Percentiles rank a stretch among this genome's conserved stretches.
Evolutionary conservation across 2,329 filamentous ascomycete genomes (phyloP).

Genomic region (Phyllosticta citriasiana): DNA sequence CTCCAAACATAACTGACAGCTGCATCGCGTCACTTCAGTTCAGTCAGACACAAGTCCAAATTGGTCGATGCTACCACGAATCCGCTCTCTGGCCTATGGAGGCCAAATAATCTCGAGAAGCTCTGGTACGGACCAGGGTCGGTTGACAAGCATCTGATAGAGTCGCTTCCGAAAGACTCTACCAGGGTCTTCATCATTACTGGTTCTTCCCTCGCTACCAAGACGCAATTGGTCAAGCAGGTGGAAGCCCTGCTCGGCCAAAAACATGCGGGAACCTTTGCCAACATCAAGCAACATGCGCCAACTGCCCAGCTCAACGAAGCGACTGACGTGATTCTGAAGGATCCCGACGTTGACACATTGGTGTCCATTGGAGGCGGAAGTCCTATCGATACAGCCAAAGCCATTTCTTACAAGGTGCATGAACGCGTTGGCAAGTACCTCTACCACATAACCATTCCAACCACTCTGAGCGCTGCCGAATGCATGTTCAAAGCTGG

Average conservation of each 20-base stretch:
- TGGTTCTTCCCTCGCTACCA: constrained; percentile 43
- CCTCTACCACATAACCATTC: constrained; percentile 29
- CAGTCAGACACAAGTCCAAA: constrained; percentile 10
- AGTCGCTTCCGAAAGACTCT: constrained; percentile 31
- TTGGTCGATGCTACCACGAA: constrained; percentile 35
- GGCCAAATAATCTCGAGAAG: constrained; percentile 39
- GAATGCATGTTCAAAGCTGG: constrained; percentile 45
- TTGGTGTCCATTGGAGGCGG: constrained; percentile 47
- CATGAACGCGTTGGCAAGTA: constrained; percentile 25
- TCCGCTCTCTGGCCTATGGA: constrained; percentile 41
- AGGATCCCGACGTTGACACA: constrained; percentile 41
- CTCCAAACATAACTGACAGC: neutral
- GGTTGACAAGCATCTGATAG: constrained; percentile 38
- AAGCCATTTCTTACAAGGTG: constrained; percentile 27
- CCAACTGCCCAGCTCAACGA: constrained; percentile 45
- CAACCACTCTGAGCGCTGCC: constrained; percentile 37
- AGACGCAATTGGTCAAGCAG: constrained; percentile 42
- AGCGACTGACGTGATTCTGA: constrained; percentile 37
- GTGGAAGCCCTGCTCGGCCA: constrained; percentile 39
- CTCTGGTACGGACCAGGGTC: constrained; percentile 41
- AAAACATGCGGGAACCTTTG: constrained; percentile 44
- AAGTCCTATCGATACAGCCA: constrained; percentile 42
- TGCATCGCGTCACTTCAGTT: neutral
- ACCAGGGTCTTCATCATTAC: constrained; percentile 51
- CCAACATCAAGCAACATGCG: constrained; percentile 46